Evolutionary conservation across 2,329 filamentous ascomycete genomes (phyloP).

Genomic region (Ophiocordyceps camponoti-floridani): DNA sequence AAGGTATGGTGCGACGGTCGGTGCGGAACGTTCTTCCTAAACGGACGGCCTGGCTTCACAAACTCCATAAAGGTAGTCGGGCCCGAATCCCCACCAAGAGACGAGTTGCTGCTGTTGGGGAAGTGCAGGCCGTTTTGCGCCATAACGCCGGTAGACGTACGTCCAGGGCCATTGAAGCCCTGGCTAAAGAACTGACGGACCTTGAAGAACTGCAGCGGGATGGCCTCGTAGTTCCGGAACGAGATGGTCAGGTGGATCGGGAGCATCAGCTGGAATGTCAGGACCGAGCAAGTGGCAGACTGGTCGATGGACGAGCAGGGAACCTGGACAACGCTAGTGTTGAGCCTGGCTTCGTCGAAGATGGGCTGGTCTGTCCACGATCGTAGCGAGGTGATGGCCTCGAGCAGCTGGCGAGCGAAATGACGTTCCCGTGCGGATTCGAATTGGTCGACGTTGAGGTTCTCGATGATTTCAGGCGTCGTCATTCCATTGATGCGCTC

Average conservation of each 20-base stretch:
- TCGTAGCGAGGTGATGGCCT: slow-evolving; percentile 21
- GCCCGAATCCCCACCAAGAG: background rate
- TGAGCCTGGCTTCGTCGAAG: slow-evolving; percentile 27
- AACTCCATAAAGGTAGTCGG: background rate
- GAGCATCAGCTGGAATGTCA: slow-evolving; percentile 41
- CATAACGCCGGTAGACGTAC: background rate
- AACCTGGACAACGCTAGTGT: slow-evolving; percentile 21
- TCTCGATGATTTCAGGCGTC: slow-evolving; percentile 13
- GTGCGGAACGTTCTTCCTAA: background rate
- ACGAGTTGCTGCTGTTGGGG: background rate
- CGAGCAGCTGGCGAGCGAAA: slow-evolving; percentile 26
- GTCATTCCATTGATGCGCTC: slow-evolving; percentile 28
- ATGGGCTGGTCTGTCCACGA: slow-evolving; percentile 23
- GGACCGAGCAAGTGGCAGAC: slow-evolving; percentile 14
- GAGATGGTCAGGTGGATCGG: slow-evolving; percentile 38
- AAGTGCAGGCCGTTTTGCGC: background rate
- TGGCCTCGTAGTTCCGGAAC: slow-evolving; percentile 35
- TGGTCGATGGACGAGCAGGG: slow-evolving; percentile 14
- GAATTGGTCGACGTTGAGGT: slow-evolving; percentile 16
- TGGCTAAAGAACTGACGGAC: slow-evolving; percentile 44
- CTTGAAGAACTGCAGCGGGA: slow-evolving; percentile 47
- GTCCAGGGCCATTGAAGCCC: slow-evolving; percentile 22
- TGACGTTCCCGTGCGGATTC: slow-evolving; percentile 3
- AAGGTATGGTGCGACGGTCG: background rate
- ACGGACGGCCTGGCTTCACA: background rate